Conservation (phyloP, 352 stramenopile genomes). For the Pelagophyceae sp. region DNA sequence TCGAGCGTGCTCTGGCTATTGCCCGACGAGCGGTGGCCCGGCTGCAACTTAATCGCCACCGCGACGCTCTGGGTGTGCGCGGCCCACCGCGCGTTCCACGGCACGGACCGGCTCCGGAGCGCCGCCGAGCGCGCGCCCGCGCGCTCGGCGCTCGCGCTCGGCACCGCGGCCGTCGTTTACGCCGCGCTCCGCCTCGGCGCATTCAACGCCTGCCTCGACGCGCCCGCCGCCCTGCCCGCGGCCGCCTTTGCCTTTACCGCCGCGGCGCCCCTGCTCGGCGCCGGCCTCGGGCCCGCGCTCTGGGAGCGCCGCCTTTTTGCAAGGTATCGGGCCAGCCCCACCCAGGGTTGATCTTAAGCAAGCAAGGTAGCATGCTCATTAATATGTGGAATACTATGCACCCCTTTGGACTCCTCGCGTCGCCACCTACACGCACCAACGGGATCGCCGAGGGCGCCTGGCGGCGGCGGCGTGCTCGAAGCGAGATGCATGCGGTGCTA, state of each 20-base stretch:
- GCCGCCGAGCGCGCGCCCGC: neutral
- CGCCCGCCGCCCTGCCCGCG: no score
- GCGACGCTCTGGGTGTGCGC: neutral
- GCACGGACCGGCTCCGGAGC: neutral
- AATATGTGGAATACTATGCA: no score
- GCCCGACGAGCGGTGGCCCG: constrained; percentile 2
- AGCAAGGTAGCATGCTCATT: no score
- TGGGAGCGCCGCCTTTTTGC: no score
- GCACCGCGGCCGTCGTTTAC: neutral
- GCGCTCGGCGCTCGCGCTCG: neutral
- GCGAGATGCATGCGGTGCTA: no score
- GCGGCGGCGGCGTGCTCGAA: no score
- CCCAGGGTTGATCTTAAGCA: no score
- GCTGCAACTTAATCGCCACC: neutral
- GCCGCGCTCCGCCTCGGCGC: neutral
- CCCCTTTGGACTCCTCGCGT: no score
- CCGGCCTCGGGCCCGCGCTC: no score
- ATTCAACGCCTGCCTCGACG: neutral
- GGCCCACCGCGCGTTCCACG: neutral
- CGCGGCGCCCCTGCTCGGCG: neutral
- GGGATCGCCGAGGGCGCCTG: no score
- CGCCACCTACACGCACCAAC: no score
- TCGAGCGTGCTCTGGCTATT: neutral
- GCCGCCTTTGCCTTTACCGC: neutral
- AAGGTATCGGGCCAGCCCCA: no score